Evolutionary conservation across 257 asterid species (phyloP), one percentile per base, ranked within the genome.

Genomic region (Penstemon davidsonii): DNA sequence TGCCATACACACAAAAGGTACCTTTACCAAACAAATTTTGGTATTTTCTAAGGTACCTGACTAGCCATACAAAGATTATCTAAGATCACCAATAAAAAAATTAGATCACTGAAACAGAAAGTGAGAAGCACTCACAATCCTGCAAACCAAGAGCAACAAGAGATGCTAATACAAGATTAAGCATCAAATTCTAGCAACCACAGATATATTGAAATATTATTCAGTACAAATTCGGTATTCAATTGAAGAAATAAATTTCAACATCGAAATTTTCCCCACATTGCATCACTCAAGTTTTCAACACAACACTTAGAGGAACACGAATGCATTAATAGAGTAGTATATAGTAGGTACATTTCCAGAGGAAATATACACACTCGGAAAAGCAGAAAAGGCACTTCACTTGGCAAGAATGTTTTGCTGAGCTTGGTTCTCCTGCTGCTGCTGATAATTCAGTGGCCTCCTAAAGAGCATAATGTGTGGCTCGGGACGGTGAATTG

Each of bases 401-500:
- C 85, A 80, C 73, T 84, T 77, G 45, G 86, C 88, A 65, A 79
- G 72, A 72, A 76, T 65, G 44, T 56, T 71, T 75, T 73, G 81
- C 76, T 80, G 79, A 40, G 85, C 84, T 73, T 77, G 88, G 60
- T 19, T 77, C 66, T 82, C 88, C 78, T 79, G 84, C 62, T 69
- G 86, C 80, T 79, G 87, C 76, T 79, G 87, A 58, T 68, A 79
- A 77, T 82, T 79, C 37, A 82, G 69, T 8, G 84, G 76, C 83
- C 87, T 76, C 79, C 87, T 79, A 71, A 82, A 82, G 63, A 90
- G 92, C 86, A 81, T 81, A 11, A 78, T 78, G 81, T 90, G 97
- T 44, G 97, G 97, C 87, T 90, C 97, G 7, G 97, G 97, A n/a
- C 96, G 89, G 66, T 90, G 96, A 56, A 90, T 83, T 3, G 97